phyloP scores from a whole-genome alignment of 2,329 filamentous ascomycete species.

The Cladosporium sp. region DNA sequence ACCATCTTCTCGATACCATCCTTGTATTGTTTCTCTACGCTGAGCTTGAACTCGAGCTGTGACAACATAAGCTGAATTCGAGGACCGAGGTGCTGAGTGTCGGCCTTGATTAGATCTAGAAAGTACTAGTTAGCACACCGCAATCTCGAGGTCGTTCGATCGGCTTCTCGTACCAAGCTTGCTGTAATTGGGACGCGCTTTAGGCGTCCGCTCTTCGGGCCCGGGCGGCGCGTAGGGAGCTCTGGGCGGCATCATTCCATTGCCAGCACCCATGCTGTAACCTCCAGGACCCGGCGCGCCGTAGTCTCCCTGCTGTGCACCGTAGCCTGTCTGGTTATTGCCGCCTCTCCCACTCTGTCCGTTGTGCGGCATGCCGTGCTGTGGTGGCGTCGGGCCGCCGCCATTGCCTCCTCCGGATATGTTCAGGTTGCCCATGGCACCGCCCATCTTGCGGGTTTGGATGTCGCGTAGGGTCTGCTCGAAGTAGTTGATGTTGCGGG shows the following conservation, averaged over 20 bases:
- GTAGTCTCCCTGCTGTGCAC: constrained; percentile 59
- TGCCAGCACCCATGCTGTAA: constrained; percentile 59
- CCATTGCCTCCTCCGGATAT: constrained; percentile 45
- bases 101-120: constrained; percentile 95
- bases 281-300: constrained; percentile 47
- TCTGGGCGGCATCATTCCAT: constrained; percentile 74
- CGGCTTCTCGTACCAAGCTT: constrained; percentile 70
- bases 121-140: constrained; percentile 17
- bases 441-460: constrained; percentile 71
- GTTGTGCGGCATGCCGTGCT: constrained; percentile 25
- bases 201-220: constrained; percentile 64
- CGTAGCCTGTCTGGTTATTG: constrained; percentile 43
- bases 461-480: constrained; percentile 88
- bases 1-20: constrained; percentile 99
- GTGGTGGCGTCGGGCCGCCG: constrained; percentile 32
- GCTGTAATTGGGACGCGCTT: constrained; percentile 83
- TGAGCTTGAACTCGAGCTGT: constrained; percentile 97
- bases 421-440: constrained; percentile 64
- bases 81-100: constrained; percentile 89
- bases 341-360: constrained; percentile 49
- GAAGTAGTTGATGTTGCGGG: constrained; percentile 91
- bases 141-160: neutral
- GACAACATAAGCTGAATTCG: constrained; percentile 99
- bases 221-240: constrained; percentile 74
- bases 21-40: constrained; percentile 98